Evolutionary conservation across 2,329 filamentous ascomycete genomes (phyloP), one percentile per base, ranked within the genome.

Genomic region (Paecilomyces niveus): DNA sequence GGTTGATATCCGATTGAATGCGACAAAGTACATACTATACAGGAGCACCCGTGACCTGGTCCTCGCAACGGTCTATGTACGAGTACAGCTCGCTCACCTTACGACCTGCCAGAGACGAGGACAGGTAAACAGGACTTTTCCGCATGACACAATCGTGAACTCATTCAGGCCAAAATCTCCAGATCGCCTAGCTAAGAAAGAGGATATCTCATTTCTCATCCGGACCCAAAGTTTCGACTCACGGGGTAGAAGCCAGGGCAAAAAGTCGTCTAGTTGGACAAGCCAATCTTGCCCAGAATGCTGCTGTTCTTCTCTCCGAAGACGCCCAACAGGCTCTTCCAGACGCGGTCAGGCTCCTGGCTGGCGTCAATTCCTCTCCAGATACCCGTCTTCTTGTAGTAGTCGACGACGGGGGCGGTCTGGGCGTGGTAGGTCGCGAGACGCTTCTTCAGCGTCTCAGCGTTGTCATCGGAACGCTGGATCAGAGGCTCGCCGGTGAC

Each of bases 311-410:
- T 81, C 68, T 85, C 82, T 58, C 88, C 85, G 72, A 99, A 93
- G 68, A 97, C 87, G 70, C 86, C 85, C 63, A 97, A 81, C 75
- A 99, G 81, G 75, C 87, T 90, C 83, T 91, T 92, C 94, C 94
- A 99, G 62, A 99, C 94, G 76, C 92, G 88, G 54, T 90, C 90
- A 21, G 94, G 94, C 79, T 96, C 88, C 82, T 99, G 92, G 81
- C 90, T 95, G 64, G 94, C 94, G 75, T 99, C 94, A 69, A 99
- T 85, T 63, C 89, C 89, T 77, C 88, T 89, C 94, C 94, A 99
- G 82, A 99, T 97, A 67, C 92, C 92, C 54, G 90, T 96, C 79
- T 92, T 91, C 80, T 95, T 89, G 85, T 99, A 99, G 83, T 99
- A 99, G 59, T 86, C 83, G 63, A 96, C 92, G 54, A 99, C 94